Conservation (phyloP, 441 rosid species). For the Raphanus hybrid region DNA sequence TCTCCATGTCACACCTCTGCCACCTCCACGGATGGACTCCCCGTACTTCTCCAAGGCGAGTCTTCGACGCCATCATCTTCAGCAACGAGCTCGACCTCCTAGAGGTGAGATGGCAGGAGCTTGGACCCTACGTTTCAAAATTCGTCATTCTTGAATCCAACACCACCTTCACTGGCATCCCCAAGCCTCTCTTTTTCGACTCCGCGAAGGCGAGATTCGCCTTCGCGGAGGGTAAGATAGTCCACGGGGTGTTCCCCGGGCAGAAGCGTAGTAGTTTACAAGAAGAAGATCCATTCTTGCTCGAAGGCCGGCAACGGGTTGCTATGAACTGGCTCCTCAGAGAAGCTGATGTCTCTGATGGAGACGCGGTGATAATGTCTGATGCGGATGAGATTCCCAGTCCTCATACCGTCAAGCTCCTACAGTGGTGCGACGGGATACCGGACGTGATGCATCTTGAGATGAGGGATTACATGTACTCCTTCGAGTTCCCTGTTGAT, state of each 20-base stretch:
- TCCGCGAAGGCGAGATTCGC: conserved; percentile 57
- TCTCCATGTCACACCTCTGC: conserved; percentile 80
- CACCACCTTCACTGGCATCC: conserved; percentile 89
- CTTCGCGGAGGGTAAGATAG: conserved; percentile 68
- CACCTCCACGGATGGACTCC: conserved; percentile 82
- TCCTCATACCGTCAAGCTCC: conserved; percentile 71
- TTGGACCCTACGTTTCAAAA: conserved; percentile 65
- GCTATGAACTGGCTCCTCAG: conserved; percentile 70
- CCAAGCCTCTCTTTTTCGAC: conserved; percentile 69
- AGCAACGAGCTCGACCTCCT: conserved; percentile 87
- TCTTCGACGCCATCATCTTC: conserved; percentile 78
- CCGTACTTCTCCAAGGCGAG: conserved; percentile 62
- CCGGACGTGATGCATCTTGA: conserved; percentile 78
- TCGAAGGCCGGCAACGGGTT: conserved; percentile 63
- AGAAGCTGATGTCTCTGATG: conserved; percentile 61
- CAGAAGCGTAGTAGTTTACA: conserved; percentile 28
- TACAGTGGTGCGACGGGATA: conserved; percentile 87
- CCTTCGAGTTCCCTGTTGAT: conserved; percentile 91
- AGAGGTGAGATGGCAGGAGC: conserved; percentile 84
- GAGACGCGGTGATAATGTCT: conserved; percentile 78
- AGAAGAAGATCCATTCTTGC: conserved; percentile 62
- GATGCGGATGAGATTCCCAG: conserved; percentile 92
- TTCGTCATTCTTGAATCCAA: conserved; percentile 83
- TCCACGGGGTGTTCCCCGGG: conserved; percentile 68
- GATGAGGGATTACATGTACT: conserved; percentile 82